Base-by-base conservation (phyloP, 768 basidiomycete genomes). In the Trametopsis cervina region DNA sequence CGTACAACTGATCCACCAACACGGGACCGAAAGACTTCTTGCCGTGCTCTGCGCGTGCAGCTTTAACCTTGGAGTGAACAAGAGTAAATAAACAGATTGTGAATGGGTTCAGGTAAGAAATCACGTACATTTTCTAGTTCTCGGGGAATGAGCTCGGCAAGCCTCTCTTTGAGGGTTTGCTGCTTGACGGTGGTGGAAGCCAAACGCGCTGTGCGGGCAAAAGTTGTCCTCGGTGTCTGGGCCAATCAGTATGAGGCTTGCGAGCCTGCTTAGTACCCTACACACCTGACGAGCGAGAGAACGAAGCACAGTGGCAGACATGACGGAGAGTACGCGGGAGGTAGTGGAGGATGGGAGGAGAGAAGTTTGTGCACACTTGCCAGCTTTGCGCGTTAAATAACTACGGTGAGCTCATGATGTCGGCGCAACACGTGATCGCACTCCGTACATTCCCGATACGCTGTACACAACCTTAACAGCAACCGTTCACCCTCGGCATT, bases 21-120 rank as follows among this genome's bases (percentile, higher is more conserved):
- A 95, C 90, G 44, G 89, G 88, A 29, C 95, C 94, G 60, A 98
- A 94, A 12, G 87, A 65, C 73, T 96, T 95, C 73, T 86, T 83
- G 55, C 95, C 95, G 68, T 97, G 86, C 61, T 79, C 80, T 49
- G 81, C 80, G 60, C 89, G 85, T 63, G 85, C 80, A 49, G 80
- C 78, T 66, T 92, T 89, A 53, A 90, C 88, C 87, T 89, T 57
- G 6, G 40, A 25, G n/a, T n/a, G n/a, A n/a, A n/a, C n/a, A n/a
- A n/a, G n/a, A n/a, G n/a, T n/a, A n/a, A n/a, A n/a, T n/a, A n/a
- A n/a, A n/a, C n/a, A n/a, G n/a, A n/a, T n/a, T n/a, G n/a, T n/a
- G 52, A 7, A 33, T 25, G 10, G 52, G 4, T n/a, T 11, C 25
- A 39, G n/a, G 40, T 21, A 20, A 40, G 4, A 43, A 17, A 23